Base-by-base conservation (phyloP, 1,284 basidiomycete species). In the Erythrobasidium hasegawianum region DNA sequence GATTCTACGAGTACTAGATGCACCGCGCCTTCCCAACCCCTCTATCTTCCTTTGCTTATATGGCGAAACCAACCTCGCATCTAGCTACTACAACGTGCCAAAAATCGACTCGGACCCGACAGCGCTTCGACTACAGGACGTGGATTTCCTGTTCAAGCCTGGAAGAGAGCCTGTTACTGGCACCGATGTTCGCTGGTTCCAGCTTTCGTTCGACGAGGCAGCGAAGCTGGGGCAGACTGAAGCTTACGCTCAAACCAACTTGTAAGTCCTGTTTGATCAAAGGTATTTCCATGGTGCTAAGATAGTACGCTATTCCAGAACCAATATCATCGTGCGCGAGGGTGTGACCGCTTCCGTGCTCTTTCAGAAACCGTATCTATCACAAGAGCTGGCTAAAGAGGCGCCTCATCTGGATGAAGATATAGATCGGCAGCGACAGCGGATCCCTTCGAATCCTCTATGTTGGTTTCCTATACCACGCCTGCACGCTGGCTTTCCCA, bases 161-260 rank as follows among this genome's bases (percentile, higher is more conserved):
- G 49, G 24, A 16, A 27, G 61, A 40, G n/a, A 27, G 22, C 60
- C 60, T 9, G 8, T 24, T n/a, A 29, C 54, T 40, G 61, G 41
- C 10, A 57, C 39, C 3, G 61, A 57, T 29, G 61, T 64, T 2
- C 55, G 57, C 20, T 64, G 61, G 61, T 64, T 57, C 18, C 47
- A 41, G 27, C 39, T 38, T 7, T 39, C 53, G 2, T 43, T 64
- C 20, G 61, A 57, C 7, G 41, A 59, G 20, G 54, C 41, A 13
- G 10, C 3, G 1, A 57, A 13, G n/a, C 40, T 29, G 3, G 53
- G 27, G 20, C 54, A 64, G n/a, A 43, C 27, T 16, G 41, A 24
- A 18, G 61, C 10, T 2, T 57, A 45, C n/a, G 61, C 55, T 20
- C 61, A 64, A 40, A 64, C 61, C 14, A 64, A 57, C 33, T 43